These are phyloP conservation scores for Apiotrichum sp. DNA, from an alignment of 1,284 basidiomycete species.

Conservation along the genomic window DNA sequence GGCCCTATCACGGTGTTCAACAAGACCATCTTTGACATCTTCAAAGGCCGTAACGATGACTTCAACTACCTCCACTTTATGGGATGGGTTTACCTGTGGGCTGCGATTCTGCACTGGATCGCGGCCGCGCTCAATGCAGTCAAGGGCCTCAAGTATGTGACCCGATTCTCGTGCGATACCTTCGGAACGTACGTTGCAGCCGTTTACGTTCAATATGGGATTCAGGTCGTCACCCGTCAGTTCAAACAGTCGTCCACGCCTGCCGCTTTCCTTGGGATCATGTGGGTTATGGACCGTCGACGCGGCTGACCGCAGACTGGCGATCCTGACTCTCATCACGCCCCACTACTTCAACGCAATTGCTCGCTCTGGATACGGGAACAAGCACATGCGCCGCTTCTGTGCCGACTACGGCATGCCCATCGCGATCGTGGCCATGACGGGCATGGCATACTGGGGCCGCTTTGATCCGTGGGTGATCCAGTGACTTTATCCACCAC, in stretches of 20 bases:
- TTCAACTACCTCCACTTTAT: slow-evolving; percentile 73
- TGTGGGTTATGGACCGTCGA: slow-evolving; percentile 23
- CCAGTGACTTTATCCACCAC: no score
- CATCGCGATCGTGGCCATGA: slow-evolving; percentile 65
- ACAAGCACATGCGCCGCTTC: slow-evolving; percentile 66
- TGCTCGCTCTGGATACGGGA: slow-evolving; percentile 60
- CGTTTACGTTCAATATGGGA: slow-evolving; percentile 75
- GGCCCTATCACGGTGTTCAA: slow-evolving; percentile 87
- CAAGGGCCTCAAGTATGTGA: slow-evolving; percentile 77
- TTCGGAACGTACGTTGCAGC: slow-evolving; percentile 69
- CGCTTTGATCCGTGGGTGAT: slow-evolving; percentile 52
- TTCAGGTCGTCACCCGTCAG: slow-evolving; percentile 73
- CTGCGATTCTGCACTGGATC: slow-evolving; percentile 84
- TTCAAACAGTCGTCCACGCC: slow-evolving; percentile 53
- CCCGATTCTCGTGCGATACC: slow-evolving; percentile 84
- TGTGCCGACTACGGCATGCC: slow-evolving; percentile 85
- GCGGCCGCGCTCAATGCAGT: slow-evolving; percentile 80
- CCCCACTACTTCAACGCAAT: slow-evolving; percentile 67
- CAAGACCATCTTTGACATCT: slow-evolving; percentile 79
- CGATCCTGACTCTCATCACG: slow-evolving; percentile 65
- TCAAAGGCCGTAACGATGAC: slow-evolving; percentile 45
- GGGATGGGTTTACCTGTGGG: slow-evolving; percentile 91
- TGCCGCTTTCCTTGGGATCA: slow-evolving; percentile 62
- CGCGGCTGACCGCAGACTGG: slow-evolving; percentile 52
- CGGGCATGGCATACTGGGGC: slow-evolving; percentile 79